These are phyloP conservation scores for Artomyces pyxidatus DNA, from an alignment of 768 basidiomycete species.

Conservation along the genomic window DNA sequence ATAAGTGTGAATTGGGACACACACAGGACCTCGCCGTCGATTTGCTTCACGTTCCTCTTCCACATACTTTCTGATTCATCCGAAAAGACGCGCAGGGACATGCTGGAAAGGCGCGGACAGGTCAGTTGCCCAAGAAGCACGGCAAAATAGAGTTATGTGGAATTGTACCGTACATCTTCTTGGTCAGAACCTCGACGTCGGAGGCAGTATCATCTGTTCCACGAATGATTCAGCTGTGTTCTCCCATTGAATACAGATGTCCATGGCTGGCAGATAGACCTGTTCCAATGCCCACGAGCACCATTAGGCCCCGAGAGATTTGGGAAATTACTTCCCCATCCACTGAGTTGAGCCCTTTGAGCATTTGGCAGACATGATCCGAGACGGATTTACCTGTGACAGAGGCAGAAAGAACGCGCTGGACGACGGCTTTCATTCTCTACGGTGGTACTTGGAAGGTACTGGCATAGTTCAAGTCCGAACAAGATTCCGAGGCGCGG, in stretches of 20 bases:
- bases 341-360: conserved; percentile 37
- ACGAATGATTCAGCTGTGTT: conserved; percentile 16
- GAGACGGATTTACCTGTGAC: conserved; percentile 50
- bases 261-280: conserved; percentile 34
- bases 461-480: too few relatives aligned
- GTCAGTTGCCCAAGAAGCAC: background rate
- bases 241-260: conserved; percentile 2
- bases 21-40: conserved; percentile 86
- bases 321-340: conserved; percentile 71
- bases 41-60: conserved; percentile 83
- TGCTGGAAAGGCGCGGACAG: conserved; percentile 29
- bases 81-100: conserved; percentile 67
- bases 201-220: conserved; percentile 69
- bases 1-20: conserved; percentile 93
- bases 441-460: background rate
- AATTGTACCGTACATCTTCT: conserved; percentile 73
- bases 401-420: conserved; percentile 79
- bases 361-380: background rate
- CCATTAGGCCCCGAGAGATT: conserved; percentile 82
- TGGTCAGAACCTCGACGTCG: conserved; percentile 66
- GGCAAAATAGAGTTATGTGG: background rate
- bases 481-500: too few relatives aligned
- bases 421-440: conserved; percentile 77
- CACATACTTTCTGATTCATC: conserved; percentile 63
- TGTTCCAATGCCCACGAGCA: conserved; percentile 81